Conservation (phyloP, 208 protist genomes). For the Leishmania arabica region DNA sequence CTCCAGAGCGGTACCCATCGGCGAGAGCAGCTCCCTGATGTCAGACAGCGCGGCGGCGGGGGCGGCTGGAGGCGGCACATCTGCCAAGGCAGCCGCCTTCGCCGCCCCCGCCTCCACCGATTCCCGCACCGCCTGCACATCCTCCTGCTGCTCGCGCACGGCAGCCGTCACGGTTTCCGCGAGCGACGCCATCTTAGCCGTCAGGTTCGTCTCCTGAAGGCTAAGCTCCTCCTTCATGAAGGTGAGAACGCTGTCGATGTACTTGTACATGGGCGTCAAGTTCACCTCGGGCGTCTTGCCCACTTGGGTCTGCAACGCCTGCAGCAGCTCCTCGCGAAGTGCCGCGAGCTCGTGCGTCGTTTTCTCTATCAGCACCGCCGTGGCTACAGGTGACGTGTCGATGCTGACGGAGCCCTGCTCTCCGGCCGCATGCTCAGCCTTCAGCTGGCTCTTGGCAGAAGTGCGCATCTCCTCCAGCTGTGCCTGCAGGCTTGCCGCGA, state of each 20-base stretch:
- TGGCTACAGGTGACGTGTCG: background rate
- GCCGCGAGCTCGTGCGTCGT: slow-evolving; percentile 23
- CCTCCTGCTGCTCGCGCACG: slow-evolving; percentile 4
- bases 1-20: slow-evolving; percentile 18
- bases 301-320: slow-evolving; percentile 53
- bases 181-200: slow-evolving; percentile 35
- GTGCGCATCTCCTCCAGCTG: slow-evolving; percentile 18
- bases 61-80: background rate
- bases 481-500: slow-evolving; percentile 23
- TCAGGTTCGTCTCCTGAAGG: slow-evolving; percentile 37
- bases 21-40: slow-evolving; percentile 13
- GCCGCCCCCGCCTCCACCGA: background rate
- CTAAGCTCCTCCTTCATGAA: slow-evolving; percentile 59
- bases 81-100: background rate
- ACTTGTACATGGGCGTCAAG: slow-evolving; percentile 78
- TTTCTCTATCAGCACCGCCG: slow-evolving; percentile 20
- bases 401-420: background rate
- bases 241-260: slow-evolving; percentile 71
- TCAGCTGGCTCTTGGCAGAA: slow-evolving; percentile 1
- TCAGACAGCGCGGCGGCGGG: background rate
- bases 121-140: background rate
- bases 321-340: slow-evolving; percentile 54
- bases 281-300: slow-evolving; percentile 68
- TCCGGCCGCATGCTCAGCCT: background rate
- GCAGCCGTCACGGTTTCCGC: slow-evolving; percentile 19